Evolutionary conservation across 2,329 filamentous ascomycete species (phyloP).

Genomic region (Colletotrichum theobromicola): DNA sequence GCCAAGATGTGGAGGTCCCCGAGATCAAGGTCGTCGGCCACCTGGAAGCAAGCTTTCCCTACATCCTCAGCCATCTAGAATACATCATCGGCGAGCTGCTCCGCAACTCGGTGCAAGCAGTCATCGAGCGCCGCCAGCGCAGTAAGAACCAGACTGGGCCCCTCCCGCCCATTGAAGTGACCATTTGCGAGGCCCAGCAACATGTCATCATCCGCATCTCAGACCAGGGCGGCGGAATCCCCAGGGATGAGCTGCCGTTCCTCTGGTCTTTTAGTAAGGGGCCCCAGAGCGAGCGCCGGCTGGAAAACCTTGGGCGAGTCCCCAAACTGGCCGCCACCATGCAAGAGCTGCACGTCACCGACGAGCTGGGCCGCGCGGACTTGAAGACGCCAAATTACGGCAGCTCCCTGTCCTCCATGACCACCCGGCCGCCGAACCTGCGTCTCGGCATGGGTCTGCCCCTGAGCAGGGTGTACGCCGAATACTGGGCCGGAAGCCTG

Average conservation of each 20-base stretch:
- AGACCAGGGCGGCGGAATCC: constrained; percentile 92
- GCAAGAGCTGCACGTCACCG: constrained; percentile 74
- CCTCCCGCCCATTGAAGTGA: constrained; percentile 83
- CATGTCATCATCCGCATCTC: constrained; percentile 97
- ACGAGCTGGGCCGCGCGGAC: constrained; percentile 44
- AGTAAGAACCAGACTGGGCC: constrained; percentile 23
- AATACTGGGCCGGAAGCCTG: constrained; percentile 95
- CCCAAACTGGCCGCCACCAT: constrained; percentile 92
- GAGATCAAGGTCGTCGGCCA: constrained; percentile 86
- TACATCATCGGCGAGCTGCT: constrained; percentile 97
- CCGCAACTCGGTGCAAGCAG: constrained; percentile 92
- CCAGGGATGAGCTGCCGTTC: constrained; percentile 82
- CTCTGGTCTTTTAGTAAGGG: constrained; percentile 98
- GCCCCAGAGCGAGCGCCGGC: constrained; percentile 74
- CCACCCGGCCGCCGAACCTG: constrained; percentile 83
- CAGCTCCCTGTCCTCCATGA: constrained; percentile 79
- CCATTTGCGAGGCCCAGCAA: constrained; percentile 91
- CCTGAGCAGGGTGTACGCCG: constrained; percentile 91
- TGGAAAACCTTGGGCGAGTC: constrained; percentile 86
- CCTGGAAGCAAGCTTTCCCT: constrained; percentile 89
- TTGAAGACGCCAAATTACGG: constrained; percentile 49
- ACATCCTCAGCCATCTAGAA: constrained; percentile 93
- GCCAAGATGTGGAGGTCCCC: constrained; percentile 73
- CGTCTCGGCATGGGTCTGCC: constrained; percentile 92
- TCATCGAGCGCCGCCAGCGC: constrained; percentile 74